phyloP scores from a whole-genome alignment of 164 flowering plant genomes.

The Warburgia ugandensis region DNA sequence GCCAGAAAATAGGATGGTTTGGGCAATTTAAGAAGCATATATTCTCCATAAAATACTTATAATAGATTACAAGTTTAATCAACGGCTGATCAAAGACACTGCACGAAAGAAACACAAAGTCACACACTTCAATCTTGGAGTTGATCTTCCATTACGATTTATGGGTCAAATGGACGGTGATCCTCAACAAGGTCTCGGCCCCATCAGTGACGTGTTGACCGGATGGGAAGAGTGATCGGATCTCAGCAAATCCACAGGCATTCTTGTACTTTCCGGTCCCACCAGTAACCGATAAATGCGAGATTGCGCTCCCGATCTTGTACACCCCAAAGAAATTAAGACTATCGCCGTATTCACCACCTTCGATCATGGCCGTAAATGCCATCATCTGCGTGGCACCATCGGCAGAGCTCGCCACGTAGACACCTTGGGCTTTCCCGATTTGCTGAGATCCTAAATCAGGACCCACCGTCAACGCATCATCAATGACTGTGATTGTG shows the following conservation, averaged over 20 bases:
- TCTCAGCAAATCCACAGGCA: conserved; percentile 65
- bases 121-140: no score
- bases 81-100: no score
- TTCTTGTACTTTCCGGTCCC: conserved; percentile 81
- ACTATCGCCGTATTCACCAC: conserved; percentile 77
- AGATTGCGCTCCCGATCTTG: conserved; percentile 53
- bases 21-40: no score
- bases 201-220: conserved; percentile 63
- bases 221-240: conserved; percentile 52
- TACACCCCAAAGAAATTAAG: conserved; percentile 70
- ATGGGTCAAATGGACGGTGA: conserved; percentile 56
- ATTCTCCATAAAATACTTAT: no score
- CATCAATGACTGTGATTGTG: conserved; percentile 65
- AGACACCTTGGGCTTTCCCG: conserved; percentile 65
- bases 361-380: conserved; percentile 68
- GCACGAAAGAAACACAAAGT: no score
- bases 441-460: conserved; percentile 44
- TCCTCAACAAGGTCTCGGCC: conserved; percentile 60
- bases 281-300: conserved; percentile 61
- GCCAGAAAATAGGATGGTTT: no score
- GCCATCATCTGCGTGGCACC: conserved; percentile 70
- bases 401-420: conserved; percentile 62
- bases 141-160: conserved; percentile 3
- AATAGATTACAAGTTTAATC: no score
- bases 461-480: conserved; percentile 41